Base-by-base conservation (phyloP, 306 rosid genomes). In the Begonia masoniana region DNA sequence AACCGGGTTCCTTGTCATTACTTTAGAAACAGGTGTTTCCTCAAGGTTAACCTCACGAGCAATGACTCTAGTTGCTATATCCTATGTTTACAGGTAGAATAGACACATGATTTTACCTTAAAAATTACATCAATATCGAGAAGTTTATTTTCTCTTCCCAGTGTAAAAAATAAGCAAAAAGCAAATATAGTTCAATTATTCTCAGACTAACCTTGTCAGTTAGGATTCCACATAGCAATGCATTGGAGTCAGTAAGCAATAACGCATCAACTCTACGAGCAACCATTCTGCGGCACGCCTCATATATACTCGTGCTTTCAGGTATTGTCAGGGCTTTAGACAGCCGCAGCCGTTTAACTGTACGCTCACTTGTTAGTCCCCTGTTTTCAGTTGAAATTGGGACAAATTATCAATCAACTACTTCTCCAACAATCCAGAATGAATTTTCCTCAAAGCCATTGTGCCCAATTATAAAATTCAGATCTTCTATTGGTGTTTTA, bases 181-280 rank as follows among this genome's bases (percentile, higher is more conserved):
- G 7, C 9, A 31, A 31, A 5, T 2, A 43, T 45, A n/a, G 49
- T 3, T 10, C 49, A 10, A 45, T 10, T 11, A 45, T 10, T 57
- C 14, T 17, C 13, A 50, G 19, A 59, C 58, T 55, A 67, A 86
- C 99, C 96, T 82, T 92, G 75, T 87, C 99, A 0, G 99, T 92
- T 59, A 92, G 99, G 70, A 92, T 92, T 67, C 99, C 99, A 64
- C 93, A 83, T 42, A 92, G 96, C 73, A 92, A 82, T 47, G 95
- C 99, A 68, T 84, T 82, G 9, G 96, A 87, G 68, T 92, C 99
- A 12, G 89, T 83, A 41, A 92, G 77, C 68, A 92, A 73, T 41
- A 92, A 62, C 60, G 99, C 95, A 74, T 87, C 95, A 62, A 82
- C 93, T 68, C 68, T 92, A 61, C 89, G 88, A 52, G 89, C 76